Percentiles rank a stretch among this genome's conserved stretches.
Conservation (phyloP, 1,284 basidiomycete species). For the Butyriboletus appendiculatus region DNA sequence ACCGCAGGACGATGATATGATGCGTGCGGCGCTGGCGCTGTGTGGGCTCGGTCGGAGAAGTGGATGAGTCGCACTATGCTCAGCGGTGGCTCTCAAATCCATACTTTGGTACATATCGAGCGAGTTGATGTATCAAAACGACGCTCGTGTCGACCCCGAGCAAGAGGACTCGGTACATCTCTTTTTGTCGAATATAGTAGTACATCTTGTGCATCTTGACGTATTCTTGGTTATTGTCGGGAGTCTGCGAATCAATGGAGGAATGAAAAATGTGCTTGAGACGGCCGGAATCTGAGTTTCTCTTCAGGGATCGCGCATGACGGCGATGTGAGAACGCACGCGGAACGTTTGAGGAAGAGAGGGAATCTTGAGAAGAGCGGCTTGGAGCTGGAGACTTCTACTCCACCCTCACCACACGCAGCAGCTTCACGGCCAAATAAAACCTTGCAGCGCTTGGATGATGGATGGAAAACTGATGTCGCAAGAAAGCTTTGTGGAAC, state of each 20-base stretch:
- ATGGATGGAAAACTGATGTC: neutral
- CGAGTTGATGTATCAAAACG: neutral
- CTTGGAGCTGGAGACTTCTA: too few relatives aligned
- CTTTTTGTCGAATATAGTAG: neutral
- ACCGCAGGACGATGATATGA: slow-evolving; percentile 59
- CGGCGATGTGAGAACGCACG: too few relatives aligned
- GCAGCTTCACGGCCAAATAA: neutral
- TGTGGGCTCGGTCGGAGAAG: slow-evolving; percentile 53
- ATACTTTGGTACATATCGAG: neutral
- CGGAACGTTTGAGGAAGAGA: neutral
- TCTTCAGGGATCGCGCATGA: neutral
- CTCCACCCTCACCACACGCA: neutral
- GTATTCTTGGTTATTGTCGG: neutral
- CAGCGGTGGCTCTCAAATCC: neutral
- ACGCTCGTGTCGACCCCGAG: neutral
- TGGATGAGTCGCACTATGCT: slow-evolving; percentile 9
- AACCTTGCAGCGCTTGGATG: neutral
- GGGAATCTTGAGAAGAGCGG: too few relatives aligned
- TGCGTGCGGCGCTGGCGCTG: slow-evolving; percentile 61
- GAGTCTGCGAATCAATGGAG: neutral
- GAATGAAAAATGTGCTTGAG: neutral
- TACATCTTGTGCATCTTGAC: neutral
- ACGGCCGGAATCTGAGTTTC: neutral
- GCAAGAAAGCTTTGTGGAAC: neutral
- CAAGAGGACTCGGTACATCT: neutral